phyloP scores from a whole-genome alignment of 2,329 filamentous ascomycete genomes.

The Cryphonectria nitschkei region DNA sequence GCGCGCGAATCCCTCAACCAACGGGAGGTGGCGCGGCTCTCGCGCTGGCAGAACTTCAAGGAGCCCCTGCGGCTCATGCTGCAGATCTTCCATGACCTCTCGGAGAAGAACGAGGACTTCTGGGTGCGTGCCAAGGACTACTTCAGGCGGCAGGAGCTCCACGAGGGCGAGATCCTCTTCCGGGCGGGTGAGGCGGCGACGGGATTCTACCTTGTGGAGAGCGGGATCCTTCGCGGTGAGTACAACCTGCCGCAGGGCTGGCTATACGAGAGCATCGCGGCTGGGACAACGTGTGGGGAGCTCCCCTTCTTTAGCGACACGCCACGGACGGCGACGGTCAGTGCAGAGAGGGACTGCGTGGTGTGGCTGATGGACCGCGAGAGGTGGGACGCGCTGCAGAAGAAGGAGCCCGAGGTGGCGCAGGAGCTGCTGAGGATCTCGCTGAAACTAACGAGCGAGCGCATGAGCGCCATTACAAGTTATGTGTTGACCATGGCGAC shows the following conservation, averaged over 20 bases:
- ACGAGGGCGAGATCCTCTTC: constrained; percentile 75
- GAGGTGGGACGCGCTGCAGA: constrained; percentile 74
- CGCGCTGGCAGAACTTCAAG: constrained; percentile 83
- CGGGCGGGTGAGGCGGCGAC: constrained; percentile 74
- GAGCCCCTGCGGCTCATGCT: constrained; percentile 90
- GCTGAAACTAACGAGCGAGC: constrained; percentile 92
- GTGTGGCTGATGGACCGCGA: constrained; percentile 79
- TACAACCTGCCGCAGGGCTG: constrained; percentile 89
- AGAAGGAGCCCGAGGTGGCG: constrained; percentile 74
- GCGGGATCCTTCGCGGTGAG: constrained; percentile 85
- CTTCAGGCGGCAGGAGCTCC: constrained; percentile 71
- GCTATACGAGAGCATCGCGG: constrained; percentile 89
- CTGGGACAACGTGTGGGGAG: constrained; percentile 93
- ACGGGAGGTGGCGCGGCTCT: constrained; percentile 59
- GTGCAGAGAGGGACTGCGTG: constrained; percentile 79
- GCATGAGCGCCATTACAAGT: constrained; percentile 74
- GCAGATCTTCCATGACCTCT: constrained; percentile 92
- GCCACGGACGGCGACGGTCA: constrained; percentile 80
- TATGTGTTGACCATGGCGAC: constrained; percentile 56
- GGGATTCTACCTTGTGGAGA: constrained; percentile 89
- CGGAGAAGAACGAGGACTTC: constrained; percentile 87
- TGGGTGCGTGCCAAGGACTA: constrained; percentile 83
- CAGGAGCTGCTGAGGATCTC: constrained; percentile 83
- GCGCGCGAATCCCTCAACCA: constrained; percentile 76
- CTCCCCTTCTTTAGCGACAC: constrained; percentile 96